Base-by-base conservation (phyloP, 805 yeast species). In the Diddensiella santjacobensis region DNA sequence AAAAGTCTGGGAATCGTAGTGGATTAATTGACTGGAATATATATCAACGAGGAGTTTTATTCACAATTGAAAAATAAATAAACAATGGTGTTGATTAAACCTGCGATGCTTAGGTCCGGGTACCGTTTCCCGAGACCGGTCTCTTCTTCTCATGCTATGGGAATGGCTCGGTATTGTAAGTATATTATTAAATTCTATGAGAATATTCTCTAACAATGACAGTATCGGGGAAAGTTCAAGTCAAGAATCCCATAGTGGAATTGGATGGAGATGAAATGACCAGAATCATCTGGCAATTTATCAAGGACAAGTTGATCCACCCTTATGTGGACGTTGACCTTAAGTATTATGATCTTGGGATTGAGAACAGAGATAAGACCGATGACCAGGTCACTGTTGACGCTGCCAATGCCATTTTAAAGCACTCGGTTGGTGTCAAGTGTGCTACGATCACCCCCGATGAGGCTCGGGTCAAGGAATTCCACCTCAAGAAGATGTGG, bases 261-360 rank as follows among this genome's bases (percentile, higher is more conserved):
- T 80, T 91, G 85, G 98, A 91, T 62, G 98, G 98, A 55, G 98
- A 91, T 69, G 98, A 91, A 71, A 87, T 85, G 87, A 91, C 98
- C 64, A 78, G 97, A 66, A 88, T 91, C 68, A 91, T 91, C 73
- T 91, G 98, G 98, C 77, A 87, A 58, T 69, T 82, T 60, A 91
- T 91, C 71, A 87, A 84, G 67, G 91, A 87, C 57, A 79, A 87
- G 70, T 78, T 91, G 68, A 81, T 91, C 63, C 71, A 77, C 45
- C 98, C 98, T 23, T 90, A 80, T 68, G 72, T 91, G 61, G 86
- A 91, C 61, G 76, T 91, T 45, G 95, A 91, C 63, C 77, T 91
- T 66, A 84, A 88, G 68, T 91, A 91, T 73, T 91, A 86, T 72
- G 98, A 91, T 66, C 74, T 91, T 54, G 87, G 95, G 29, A 84